Conservation (phyloP, 164 flowering plant genomes). For the Magnolia kwangsiensis region DNA sequence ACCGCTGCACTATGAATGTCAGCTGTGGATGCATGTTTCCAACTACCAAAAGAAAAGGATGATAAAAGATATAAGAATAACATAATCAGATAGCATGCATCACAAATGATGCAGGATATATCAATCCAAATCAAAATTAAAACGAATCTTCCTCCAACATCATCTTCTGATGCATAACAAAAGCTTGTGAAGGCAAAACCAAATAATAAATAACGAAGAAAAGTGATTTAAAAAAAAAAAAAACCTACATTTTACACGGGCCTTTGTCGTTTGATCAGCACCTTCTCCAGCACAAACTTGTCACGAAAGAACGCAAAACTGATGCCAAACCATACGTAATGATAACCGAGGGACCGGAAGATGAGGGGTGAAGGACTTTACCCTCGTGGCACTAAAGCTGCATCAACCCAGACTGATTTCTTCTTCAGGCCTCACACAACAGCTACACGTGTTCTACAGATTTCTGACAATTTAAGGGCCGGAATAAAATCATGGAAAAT, state of each 20-base stretch:
- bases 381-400: not conserved
- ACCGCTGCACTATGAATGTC: too few relatives aligned
- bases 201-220: not conserved
- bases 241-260: not conserved
- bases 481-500: not conserved
- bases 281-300: not conserved
- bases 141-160: not conserved
- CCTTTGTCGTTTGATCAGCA: not conserved
- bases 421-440: constrained; percentile 7
- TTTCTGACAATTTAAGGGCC: too few relatives aligned
- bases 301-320: constrained; percentile 1
- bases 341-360: not conserved
- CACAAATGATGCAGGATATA: not conserved
- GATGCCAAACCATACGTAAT: not conserved
- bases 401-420: not conserved
- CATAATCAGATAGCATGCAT: too few relatives aligned
- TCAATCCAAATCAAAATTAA: not conserved
- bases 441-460: not conserved
- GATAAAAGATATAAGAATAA: too few relatives aligned
- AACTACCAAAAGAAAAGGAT: too few relatives aligned
- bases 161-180: not conserved
- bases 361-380: not conserved
- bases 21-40: too few relatives aligned
- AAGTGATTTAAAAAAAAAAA: not conserved
- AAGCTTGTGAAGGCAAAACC: not conserved